Conservation (phyloP, 768 basidiomycete genomes). For the Cyathus striatus region DNA sequence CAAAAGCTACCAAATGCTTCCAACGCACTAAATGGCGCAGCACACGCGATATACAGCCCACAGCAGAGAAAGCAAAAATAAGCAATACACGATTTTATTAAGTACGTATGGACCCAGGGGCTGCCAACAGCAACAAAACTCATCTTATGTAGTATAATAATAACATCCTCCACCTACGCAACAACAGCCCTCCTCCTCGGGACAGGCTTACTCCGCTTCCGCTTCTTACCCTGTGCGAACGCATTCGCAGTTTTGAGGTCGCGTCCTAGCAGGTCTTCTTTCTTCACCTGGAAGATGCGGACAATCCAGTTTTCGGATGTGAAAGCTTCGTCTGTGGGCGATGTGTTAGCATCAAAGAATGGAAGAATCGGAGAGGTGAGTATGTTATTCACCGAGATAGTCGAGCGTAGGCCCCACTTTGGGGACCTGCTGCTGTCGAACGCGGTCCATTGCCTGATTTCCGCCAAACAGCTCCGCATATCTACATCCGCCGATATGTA, state of each 20-base stretch:
- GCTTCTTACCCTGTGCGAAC: conserved; percentile 84
- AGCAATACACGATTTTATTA: too few species aligned
- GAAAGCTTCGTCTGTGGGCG: conserved; percentile 85
- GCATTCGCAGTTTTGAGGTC: conserved; percentile 85
- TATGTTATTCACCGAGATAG: conserved; percentile 63
- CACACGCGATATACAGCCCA: too few species aligned
- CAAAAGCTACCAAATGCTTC: too few species aligned
- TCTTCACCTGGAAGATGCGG: conserved; percentile 93
- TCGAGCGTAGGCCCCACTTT: conserved; percentile 76
- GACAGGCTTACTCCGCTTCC: conserved; percentile 73
- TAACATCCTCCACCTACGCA: too few species aligned
- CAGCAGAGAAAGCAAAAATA: too few species aligned
- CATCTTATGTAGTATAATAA: too few species aligned
- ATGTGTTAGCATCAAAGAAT: conserved; percentile 2
- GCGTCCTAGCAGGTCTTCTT: conserved; percentile 86
- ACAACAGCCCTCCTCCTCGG: conserved; percentile 50
- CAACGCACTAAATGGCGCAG: too few species aligned
- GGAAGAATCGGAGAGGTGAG: conserved; percentile 1
- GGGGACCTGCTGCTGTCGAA: conserved; percentile 84
- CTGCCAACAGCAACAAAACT: too few species aligned
- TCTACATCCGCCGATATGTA: too few species aligned
- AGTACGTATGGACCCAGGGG: too few species aligned
- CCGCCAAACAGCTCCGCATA: conserved; percentile 85
- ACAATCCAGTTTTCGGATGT: conserved; percentile 99
- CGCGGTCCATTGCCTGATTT: conserved; percentile 72